Base-by-base conservation (phyloP, 2,329 filamentous ascomycete species). In the Penicillium hordei region DNA sequence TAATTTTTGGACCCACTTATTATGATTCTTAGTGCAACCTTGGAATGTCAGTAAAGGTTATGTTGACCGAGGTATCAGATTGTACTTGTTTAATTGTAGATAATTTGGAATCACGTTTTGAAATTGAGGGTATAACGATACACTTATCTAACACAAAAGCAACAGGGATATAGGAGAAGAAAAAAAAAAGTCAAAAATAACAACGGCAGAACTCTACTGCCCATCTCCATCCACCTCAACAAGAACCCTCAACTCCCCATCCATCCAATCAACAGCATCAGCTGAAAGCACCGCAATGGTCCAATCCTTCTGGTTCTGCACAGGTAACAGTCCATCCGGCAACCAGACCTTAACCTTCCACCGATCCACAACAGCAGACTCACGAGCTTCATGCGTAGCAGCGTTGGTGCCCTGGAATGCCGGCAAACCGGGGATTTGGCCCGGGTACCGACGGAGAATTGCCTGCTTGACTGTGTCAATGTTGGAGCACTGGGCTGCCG, bases 211-310 rank as follows among this genome's bases (percentile, higher is more conserved):
- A 31, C 29, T 31, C 46, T 62, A 62, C 40, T 59, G 53, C 23
- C 58, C 55, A 21, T 48, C 31, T 21, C 55, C 62, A 33, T 66
- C 69, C 39, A 75, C 48, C 42, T 79, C 76, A 29, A 79, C 65
- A 31, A 80, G 61, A 54, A 80, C 72, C 50, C 71, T 75, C 56
- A 80, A 59, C 40, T 78, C 72, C 5, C 72, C 72, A 58, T 79
- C 78, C 76, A 80, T 78, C 78, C 78, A 80, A 31, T 79, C 78
- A 2, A 78, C 72, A 12, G 73, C 75, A 19, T 73, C 72, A 12
- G 74, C 74, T 5, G 75, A 73, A 33, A 78, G 63, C n/a, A 79
- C 67, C 5, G 77, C 75, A 57, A 79, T 72, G 21, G 74, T 72
- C 78, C 78, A 80, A 46, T 79, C 76, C 38, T 72, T 72, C 50